These are phyloP conservation scores for Macadamia integrifolia DNA, from an alignment of 164 flowering plant genomes.

Conservation along the genomic window DNA sequence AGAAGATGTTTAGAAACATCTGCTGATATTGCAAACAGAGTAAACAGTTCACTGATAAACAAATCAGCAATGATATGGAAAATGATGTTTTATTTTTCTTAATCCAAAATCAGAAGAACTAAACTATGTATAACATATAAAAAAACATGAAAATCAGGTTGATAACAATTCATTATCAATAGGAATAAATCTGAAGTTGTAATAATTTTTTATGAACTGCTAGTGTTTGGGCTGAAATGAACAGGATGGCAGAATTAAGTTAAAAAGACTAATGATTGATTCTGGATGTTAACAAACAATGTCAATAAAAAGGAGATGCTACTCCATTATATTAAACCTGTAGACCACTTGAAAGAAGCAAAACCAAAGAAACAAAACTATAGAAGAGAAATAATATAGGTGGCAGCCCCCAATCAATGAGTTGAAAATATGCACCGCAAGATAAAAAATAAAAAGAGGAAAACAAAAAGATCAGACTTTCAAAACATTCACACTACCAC, in stretches of 20 bases:
- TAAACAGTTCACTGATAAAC: not conserved
- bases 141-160: not conserved
- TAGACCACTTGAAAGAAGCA: not conserved
- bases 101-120: too few relatives aligned
- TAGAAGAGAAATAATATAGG: not conserved
- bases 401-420: not conserved
- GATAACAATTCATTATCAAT: too few relatives aligned
- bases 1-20: conserved; percentile 34
- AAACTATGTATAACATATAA: not conserved
- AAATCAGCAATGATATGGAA: too few relatives aligned
- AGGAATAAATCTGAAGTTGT: too few relatives aligned
- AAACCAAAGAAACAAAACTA: not conserved
- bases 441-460: not conserved
- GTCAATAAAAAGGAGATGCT: not conserved
- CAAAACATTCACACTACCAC: too few relatives aligned
- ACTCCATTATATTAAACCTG: not conserved
- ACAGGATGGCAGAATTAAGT: too few relatives aligned
- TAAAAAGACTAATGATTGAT: too few relatives aligned
- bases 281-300: not conserved
- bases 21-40: conserved; percentile 14
- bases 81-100: too few relatives aligned
- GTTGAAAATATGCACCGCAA: not conserved
- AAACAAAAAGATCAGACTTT: too few relatives aligned
- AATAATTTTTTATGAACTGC: too few relatives aligned
- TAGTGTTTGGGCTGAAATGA: too few relatives aligned